These are phyloP conservation scores for Pachysolen tannophilus DNA, from an alignment of 805 yeast genomes.

Conservation along the genomic window DNA sequence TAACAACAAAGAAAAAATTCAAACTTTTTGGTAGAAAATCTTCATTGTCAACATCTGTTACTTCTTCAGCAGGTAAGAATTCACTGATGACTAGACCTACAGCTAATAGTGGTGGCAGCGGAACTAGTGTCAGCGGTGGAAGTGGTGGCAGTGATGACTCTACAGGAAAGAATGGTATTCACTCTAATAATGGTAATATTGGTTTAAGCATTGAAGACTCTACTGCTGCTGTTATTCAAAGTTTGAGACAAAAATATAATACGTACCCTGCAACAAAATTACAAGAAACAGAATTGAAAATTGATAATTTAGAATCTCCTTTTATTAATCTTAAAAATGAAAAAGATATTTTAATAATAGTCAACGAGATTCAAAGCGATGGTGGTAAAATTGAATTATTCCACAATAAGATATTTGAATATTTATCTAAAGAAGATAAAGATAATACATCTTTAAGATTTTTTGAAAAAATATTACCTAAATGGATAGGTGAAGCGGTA, in stretches of 20 bases:
- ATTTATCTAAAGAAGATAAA: too few species aligned
- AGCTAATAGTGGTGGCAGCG: too few species aligned
- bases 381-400: too few species aligned
- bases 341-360: constrained; percentile 23
- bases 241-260: constrained; percentile 2
- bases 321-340: constrained; percentile 18
- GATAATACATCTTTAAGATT: constrained; percentile 12
- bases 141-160: too few species aligned
- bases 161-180: too few species aligned
- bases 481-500: constrained; percentile 53
- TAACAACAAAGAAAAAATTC: constrained; percentile 7
- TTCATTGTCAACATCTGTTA: not conserved
- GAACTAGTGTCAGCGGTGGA: too few species aligned
- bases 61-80: not conserved
- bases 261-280: not conserved
- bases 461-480: constrained; percentile 45
- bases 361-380: too few species aligned
- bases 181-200: too few species aligned
- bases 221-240: constrained; percentile 1
- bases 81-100: too few species aligned
- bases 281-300: not conserved
- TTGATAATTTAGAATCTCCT: constrained; percentile 22
- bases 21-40: constrained; percentile 4
- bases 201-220: constrained; percentile 4
- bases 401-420: too few species aligned